Evolutionary conservation across 495 filamentous ascomycete genomes (phyloP), one percentile per base, ranked within the genome.

Genomic region (Tetracladium setigerum): DNA sequence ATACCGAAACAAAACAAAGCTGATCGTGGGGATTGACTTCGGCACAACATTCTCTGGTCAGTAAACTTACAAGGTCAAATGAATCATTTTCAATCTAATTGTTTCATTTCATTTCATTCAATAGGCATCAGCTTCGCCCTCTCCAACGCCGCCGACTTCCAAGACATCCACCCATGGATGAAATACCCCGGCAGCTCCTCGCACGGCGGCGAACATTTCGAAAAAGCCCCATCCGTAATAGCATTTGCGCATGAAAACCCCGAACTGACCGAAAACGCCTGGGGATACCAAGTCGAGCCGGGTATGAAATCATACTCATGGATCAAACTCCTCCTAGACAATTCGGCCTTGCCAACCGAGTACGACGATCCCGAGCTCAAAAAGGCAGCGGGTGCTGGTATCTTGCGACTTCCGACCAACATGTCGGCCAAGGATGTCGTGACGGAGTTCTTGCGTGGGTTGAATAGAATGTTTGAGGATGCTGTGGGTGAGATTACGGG

Each of bases 1-100:
- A n/a, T n/a, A n/a, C n/a, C n/a, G n/a, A 38, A 38, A 9, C 12
- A 41, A 5, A 12, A 41, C 15, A n/a, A 55, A 55, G 39, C 38
- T 55, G 19, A 51, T 55, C 16, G 15, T 55, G 5, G 53, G 53
- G 44, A 47, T 55, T 37, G 53, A 55, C 15, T 55, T 47, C 34
- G 53, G 53, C 2, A 55, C 53, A 1, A 55, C 53, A 2, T 50
- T 50, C 19, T 50, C 53, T 22, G 53, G 53, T 44, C n/a, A n/a
- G n/a, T n/a, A n/a, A n/a, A n/a, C n/a, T n/a, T n/a, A n/a, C n/a
- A 12, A 34, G 30, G 4, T n/a, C 27, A 14, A 31, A 30, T 16
- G 19, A 38, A 8, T 8, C 31, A 8, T n/a, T 8, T 8, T n/a
- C 8, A 34, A 34, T 8, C 31, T 34, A n/a, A n/a, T 34, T 8